Evolutionary conservation across 805 yeast species (phyloP).

Genomic region (Zygosaccharomyces kombuchaensis): DNA sequence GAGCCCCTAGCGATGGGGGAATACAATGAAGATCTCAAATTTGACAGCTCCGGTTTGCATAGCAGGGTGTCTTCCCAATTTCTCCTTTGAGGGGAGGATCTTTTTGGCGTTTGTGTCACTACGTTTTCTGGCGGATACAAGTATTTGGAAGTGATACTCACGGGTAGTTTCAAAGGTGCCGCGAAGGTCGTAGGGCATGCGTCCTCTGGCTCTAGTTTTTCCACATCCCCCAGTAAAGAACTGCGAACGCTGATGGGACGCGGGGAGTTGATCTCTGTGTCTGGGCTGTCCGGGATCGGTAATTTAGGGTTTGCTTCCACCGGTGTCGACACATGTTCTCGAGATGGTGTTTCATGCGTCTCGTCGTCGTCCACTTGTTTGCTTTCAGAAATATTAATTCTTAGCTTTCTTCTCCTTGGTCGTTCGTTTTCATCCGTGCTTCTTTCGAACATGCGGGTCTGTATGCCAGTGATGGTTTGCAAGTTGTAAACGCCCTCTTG

Average conservation of each 20-base stretch:
- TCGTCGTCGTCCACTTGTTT: neutral
- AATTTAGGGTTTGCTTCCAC: neutral
- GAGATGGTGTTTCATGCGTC: neutral
- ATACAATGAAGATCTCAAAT: constrained; percentile 19
- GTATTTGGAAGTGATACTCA: constrained; percentile 7
- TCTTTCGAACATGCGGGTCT: constrained; percentile 32
- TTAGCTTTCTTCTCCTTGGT: constrained; percentile 33
- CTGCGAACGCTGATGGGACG: constrained; percentile 1
- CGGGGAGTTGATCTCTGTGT: constrained; percentile 7
- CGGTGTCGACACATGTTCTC: neutral
- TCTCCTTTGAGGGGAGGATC: constrained; percentile 7
- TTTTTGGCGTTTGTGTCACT: constrained; percentile 1
- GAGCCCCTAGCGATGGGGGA: constrained; percentile 19
- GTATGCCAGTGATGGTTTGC: constrained; percentile 30
- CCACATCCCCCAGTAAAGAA: neutral
- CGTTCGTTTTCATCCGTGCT: constrained; percentile 25
- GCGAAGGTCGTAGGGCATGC: neutral
- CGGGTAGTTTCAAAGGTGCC: constrained; percentile 10
- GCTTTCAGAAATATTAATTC: constrained; percentile 7
- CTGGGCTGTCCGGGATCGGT: constrained; percentile 2
- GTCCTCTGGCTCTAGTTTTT: neutral
- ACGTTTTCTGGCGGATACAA: constrained; percentile 5
- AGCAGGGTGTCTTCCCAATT: constrained; percentile 12
- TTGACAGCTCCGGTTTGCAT: constrained; percentile 15
- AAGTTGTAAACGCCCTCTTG: constrained; percentile 24